Evolutionary conservation across 345 rosid species (phyloP).

Genomic region (Stellera chamaejasme): DNA sequence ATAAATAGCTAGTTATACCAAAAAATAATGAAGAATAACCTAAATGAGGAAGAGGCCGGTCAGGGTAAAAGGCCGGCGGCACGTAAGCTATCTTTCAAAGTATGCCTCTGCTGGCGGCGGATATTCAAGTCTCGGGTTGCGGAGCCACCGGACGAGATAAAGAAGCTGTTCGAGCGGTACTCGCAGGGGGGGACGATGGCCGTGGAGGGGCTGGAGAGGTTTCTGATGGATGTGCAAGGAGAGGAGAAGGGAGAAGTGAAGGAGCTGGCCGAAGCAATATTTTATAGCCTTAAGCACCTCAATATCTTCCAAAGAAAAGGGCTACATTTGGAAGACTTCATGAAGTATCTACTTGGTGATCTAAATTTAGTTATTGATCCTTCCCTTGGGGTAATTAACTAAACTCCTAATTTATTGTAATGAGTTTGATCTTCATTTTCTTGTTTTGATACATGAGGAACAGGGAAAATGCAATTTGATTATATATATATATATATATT

Average conservation of each 20-base stretch:
- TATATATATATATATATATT: too few relatives aligned
- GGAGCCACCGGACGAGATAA: conserved; percentile 39
- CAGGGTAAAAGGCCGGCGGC: background rate
- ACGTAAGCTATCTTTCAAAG: conserved; percentile 23
- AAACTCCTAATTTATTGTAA: too few relatives aligned
- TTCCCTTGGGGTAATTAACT: conserved; percentile 19
- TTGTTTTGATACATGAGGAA: too few relatives aligned
- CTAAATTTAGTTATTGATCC: conserved; percentile 24
- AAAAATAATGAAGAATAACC: background rate
- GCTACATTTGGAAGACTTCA: conserved; percentile 44
- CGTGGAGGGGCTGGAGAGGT: conserved; percentile 27
- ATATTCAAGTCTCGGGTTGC: conserved; percentile 29
- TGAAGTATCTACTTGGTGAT: conserved; percentile 46
- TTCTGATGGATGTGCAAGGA: conserved; percentile 31
- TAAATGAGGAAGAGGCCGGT: too few relatives aligned
- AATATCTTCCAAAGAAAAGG: conserved; percentile 40
- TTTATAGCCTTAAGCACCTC: conserved; percentile 44
- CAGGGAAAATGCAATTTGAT: too few relatives aligned
- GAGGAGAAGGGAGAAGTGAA: conserved; percentile 24
- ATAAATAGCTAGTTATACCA: background rate
- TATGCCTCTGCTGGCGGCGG: conserved; percentile 46
- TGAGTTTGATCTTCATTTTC: too few relatives aligned
- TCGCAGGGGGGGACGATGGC: conserved; percentile 38
- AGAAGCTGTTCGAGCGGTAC: conserved; percentile 21
- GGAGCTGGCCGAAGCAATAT: conserved; percentile 40